Evolutionary conservation across 768 basidiomycete species (phyloP).

Genomic region (Pleurotus tuber-regium): DNA sequence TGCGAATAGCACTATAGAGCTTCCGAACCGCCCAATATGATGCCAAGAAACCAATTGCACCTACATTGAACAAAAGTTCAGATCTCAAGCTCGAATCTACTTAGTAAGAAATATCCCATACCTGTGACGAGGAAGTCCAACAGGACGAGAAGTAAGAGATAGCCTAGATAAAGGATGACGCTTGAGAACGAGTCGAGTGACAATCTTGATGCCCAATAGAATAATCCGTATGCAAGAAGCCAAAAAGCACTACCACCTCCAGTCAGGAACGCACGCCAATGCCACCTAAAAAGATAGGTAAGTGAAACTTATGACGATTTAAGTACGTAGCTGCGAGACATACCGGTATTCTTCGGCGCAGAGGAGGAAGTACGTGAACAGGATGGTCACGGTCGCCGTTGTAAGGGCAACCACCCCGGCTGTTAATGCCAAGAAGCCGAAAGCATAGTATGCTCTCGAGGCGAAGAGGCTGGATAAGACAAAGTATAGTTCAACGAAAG

Average conservation of each 20-base stretch:
- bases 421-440: constrained; percentile 91
- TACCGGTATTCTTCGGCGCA: constrained; percentile 95
- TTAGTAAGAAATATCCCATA: constrained; percentile 22
- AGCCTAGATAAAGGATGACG: constrained; percentile 85
- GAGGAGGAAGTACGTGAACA: constrained; percentile 86
- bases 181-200: constrained; percentile 81
- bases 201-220: constrained; percentile 87
- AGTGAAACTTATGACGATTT: background rate
- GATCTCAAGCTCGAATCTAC: background rate
- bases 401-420: constrained; percentile 81
- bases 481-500: constrained; percentile 94
- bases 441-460: constrained; percentile 91
- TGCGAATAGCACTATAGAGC: constrained; percentile 80
- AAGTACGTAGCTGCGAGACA: constrained; percentile 19
- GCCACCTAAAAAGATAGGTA: constrained; percentile 60
- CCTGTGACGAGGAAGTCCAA: constrained; percentile 89
- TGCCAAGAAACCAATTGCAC: constrained; percentile 89
- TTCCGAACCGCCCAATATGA: constrained; percentile 87
- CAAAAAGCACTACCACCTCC: constrained; percentile 94
- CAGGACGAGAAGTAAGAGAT: constrained; percentile 79
- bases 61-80: constrained; percentile 32
- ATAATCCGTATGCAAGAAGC: constrained; percentile 84
- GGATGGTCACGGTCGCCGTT: constrained; percentile 86
- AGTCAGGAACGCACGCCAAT: constrained; percentile 91
- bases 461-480: constrained; percentile 90